These are phyloP conservation scores for Chloromonas sp. DNA, from an alignment of 163 green algal species.

Conservation along the genomic window DNA sequence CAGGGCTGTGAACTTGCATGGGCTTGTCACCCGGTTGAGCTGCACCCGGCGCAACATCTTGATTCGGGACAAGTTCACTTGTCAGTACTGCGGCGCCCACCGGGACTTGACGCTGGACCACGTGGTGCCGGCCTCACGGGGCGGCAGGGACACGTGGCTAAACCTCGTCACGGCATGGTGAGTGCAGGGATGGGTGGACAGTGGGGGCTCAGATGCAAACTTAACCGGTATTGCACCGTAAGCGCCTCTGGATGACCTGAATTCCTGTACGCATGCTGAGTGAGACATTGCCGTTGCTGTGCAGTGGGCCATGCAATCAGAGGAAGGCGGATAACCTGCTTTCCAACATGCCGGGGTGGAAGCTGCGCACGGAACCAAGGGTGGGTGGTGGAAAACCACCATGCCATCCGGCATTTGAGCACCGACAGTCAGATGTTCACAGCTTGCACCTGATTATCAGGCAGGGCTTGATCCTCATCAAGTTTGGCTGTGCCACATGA, in stretches of 20 bases:
- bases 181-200: not conserved
- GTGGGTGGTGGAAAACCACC: not conserved
- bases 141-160: slow-evolving; percentile 50
- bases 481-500: too few species aligned
- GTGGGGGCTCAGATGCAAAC: not conserved
- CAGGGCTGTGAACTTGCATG: slow-evolving; percentile 1
- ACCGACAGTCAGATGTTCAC: too few species aligned
- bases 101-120: slow-evolving; percentile 64
- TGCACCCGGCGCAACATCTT: slow-evolving; percentile 23
- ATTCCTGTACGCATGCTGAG: too few species aligned
- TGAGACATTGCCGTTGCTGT: not conserved
- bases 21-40: not conserved
- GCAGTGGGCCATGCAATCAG: slow-evolving; percentile 53
- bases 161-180: slow-evolving; percentile 55
- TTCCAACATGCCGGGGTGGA: slow-evolving; percentile 21
- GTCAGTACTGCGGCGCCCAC: slow-evolving; percentile 49
- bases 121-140: slow-evolving; percentile 43
- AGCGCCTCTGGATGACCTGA: too few species aligned
- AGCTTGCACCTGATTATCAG: too few species aligned
- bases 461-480: too few species aligned
- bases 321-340: slow-evolving; percentile 44
- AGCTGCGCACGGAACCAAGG: slow-evolving; percentile 16
- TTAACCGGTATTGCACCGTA: not conserved
- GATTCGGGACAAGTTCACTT: slow-evolving; percentile 44
- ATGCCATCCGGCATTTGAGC: too few species aligned